A percentile compares a stretch with the other conserved stretches of the same genome.
phyloP scores from a whole-genome alignment of 257 asterid genomes.

The Scutellaria minor region DNA sequence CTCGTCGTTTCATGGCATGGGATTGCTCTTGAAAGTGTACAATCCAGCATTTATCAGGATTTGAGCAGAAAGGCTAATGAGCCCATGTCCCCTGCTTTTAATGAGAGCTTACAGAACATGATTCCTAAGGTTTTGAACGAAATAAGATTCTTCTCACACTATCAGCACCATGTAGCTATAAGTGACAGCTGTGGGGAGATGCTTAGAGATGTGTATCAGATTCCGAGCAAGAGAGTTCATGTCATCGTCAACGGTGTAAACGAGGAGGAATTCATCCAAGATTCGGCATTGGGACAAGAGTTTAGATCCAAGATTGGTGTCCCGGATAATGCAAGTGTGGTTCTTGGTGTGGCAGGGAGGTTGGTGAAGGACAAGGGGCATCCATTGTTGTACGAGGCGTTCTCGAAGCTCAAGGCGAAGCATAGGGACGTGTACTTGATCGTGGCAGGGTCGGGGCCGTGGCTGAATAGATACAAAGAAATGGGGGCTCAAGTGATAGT shows the following conservation, averaged over 20 bases:
- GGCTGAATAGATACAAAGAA: slow-evolving; percentile 73
- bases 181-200: slow-evolving; percentile 94
- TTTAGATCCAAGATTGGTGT: slow-evolving; percentile 69
- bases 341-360: slow-evolving; percentile 90
- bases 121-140: slow-evolving; percentile 81
- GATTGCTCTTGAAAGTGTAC: slow-evolving; percentile 86
- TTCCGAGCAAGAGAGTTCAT: slow-evolving; percentile 71
- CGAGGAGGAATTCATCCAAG: slow-evolving; percentile 66
- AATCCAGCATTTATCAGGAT: slow-evolving; percentile 81
- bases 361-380: slow-evolving; percentile 94
- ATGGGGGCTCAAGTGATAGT: slow-evolving; percentile 70
- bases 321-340: slow-evolving; percentile 68
- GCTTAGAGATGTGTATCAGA: slow-evolving; percentile 86
- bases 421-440: slow-evolving; percentile 59
- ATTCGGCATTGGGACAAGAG: slow-evolving; percentile 44
- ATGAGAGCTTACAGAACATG: slow-evolving; percentile 58
- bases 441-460: slow-evolving; percentile 97
- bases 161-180: slow-evolving; percentile 86
- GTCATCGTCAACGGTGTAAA: slow-evolving; percentile 86
- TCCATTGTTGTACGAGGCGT: slow-evolving; percentile 78
- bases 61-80: slow-evolving; percentile 55
- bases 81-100: slow-evolving; percentile 58
- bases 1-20: slow-evolving; percentile 97
- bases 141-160: slow-evolving; percentile 74
- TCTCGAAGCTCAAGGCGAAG: slow-evolving; percentile 54